Percentiles rank a stretch among this genome's conserved stretches.
Conservation (phyloP, 495 filamentous ascomycete species). For the Melanomma pulvis-pyrius region DNA sequence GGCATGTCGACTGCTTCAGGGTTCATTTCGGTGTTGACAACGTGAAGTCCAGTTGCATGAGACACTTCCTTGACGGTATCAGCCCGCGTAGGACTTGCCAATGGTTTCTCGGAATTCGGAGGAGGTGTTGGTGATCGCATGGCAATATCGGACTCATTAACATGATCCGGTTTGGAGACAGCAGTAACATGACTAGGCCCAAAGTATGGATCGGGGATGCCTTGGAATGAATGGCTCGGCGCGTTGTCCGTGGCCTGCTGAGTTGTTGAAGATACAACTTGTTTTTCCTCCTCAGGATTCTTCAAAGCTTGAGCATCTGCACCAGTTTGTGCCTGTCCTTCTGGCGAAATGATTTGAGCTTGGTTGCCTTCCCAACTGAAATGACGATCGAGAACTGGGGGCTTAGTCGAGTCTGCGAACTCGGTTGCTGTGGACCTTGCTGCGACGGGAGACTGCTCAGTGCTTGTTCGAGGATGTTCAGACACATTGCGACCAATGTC, state of each 20-base stretch:
- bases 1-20: constrained; percentile 40
- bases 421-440: background rate
- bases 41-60: constrained; percentile 35
- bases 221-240: constrained; percentile 43
- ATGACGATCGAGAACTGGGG: constrained; percentile 37
- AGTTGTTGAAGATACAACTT: constrained; percentile 1
- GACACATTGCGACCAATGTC: constrained; percentile 49
- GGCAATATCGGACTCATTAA: constrained; percentile 4
- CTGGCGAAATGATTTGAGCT: background rate
- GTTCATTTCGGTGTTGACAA: constrained; percentile 34
- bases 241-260: background rate
- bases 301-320: background rate
- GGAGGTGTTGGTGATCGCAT: constrained; percentile 27
- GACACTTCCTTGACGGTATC: constrained; percentile 5
- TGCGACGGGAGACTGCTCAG: background rate
- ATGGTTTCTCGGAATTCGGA: constrained; percentile 14
- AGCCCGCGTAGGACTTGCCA: background rate
- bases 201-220: constrained; percentile 28
- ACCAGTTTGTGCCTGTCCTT: constrained; percentile 2
- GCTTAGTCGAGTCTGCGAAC: background rate
- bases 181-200: constrained; percentile 22
- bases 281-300: background rate
- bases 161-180: constrained; percentile 5
- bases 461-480: background rate
- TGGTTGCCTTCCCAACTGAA: constrained; percentile 45